Conservation (phyloP, 1,284 basidiomycete species). For the Microbotryum scabiosae region DNA sequence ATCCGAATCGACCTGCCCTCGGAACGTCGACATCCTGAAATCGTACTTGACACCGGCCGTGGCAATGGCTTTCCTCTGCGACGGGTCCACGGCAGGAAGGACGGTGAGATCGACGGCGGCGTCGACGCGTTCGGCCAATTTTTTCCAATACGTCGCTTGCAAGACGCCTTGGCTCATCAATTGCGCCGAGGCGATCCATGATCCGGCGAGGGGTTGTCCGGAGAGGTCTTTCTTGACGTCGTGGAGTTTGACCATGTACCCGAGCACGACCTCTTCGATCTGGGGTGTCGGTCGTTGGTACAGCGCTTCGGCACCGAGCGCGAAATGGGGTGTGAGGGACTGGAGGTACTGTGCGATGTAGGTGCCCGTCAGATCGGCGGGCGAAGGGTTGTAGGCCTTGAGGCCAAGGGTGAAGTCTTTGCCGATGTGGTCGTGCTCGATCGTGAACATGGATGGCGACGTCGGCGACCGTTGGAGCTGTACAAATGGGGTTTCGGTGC, state of each 20-base stretch:
- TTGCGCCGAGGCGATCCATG: conserved; percentile 88
- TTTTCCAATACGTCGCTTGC: conserved; percentile 94
- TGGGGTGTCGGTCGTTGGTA: conserved; percentile 65
- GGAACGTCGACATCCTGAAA: conserved; percentile 83
- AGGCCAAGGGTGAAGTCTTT: conserved; percentile 78
- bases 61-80: conserved; percentile 76
- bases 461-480: conserved; percentile 23
- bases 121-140: conserved; percentile 91
- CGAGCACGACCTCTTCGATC: conserved; percentile 64
- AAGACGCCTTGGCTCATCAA: conserved; percentile 76
- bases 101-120: conserved; percentile 91
- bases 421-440: conserved; percentile 92
- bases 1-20: conserved; percentile 82
- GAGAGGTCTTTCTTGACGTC: conserved; percentile 21
- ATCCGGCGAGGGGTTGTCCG: conserved; percentile 19
- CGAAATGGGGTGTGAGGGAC: conserved; percentile 85
- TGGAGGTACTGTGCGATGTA: conserved; percentile 91
- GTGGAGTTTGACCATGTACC: conserved; percentile 69
- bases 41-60: conserved; percentile 95
- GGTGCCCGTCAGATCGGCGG: conserved; percentile 78
- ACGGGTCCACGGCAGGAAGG: conserved; percentile 56
- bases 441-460: conserved; percentile 78
- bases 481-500: neutral
- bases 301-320: conserved; percentile 82
- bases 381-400: conserved; percentile 89